Evolutionary conservation across 2,329 filamentous ascomycete species (phyloP).

Genomic region (Celoporthe dispersa): DNA sequence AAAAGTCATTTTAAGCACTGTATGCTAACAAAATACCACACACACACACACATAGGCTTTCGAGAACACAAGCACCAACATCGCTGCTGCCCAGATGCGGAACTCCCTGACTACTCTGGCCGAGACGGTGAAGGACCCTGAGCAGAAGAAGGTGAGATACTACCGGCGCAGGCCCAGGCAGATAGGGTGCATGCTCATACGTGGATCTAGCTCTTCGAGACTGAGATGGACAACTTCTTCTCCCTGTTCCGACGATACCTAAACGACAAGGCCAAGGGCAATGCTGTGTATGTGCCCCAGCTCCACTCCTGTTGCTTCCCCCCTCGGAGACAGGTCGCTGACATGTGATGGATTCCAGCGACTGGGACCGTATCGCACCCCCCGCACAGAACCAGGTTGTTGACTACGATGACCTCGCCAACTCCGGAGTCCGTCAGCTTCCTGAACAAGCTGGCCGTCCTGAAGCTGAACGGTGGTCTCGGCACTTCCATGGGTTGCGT

Average conservation of each 20-base stretch:
- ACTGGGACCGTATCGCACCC: slow-evolving; percentile 96
- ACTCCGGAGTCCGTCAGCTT: slow-evolving; percentile 90
- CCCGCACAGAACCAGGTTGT: slow-evolving; percentile 93
- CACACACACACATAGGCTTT: slow-evolving; percentile 82
- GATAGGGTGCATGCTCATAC: slow-evolving; percentile 29
- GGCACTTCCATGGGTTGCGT: slow-evolving; percentile 99
- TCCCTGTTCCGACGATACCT: slow-evolving; percentile 97
- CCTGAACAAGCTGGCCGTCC: slow-evolving; percentile 94
- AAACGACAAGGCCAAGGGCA: slow-evolving; percentile 99
- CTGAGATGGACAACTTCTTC: slow-evolving; percentile 99
- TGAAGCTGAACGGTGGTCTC: slow-evolving; percentile 99
- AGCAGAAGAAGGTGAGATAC: slow-evolving; percentile 75
- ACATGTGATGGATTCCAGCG: slow-evolving; percentile 52
- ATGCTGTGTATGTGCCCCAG: slow-evolving; percentile 66
- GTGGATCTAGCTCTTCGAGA: slow-evolving; percentile 78
- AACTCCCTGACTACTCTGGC: slow-evolving; percentile 92
- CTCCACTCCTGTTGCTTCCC: slow-evolving; percentile 22
- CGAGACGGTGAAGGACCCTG: slow-evolving; percentile 84
- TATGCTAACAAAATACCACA: slow-evolving; percentile 13
- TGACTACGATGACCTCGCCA: slow-evolving; percentile 88
- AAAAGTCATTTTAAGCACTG: background rate
- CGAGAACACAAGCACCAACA: slow-evolving; percentile 98
- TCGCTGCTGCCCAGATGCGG: slow-evolving; percentile 98
- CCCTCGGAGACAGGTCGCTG: slow-evolving; percentile 26
- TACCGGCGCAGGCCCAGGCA: background rate